These are phyloP conservation scores for Malania oleifera DNA, from an alignment of 164 flowering plant genomes.

Conservation along the genomic window DNA sequence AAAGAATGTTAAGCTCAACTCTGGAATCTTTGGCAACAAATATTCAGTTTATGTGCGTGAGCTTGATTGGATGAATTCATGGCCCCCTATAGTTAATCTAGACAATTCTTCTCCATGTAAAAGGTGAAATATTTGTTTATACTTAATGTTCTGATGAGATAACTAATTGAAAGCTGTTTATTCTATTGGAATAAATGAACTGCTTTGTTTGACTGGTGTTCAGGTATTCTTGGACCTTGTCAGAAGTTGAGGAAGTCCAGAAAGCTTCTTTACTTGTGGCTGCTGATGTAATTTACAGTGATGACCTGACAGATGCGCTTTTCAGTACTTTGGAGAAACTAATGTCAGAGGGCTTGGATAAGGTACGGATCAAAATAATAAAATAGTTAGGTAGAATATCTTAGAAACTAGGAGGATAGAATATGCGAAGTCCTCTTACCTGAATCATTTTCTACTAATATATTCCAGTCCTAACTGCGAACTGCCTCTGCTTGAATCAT, in stretches of 20 bases:
- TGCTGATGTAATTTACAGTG: constrained; percentile 92
- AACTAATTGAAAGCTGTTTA: background rate
- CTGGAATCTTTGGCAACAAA: constrained; percentile 29
- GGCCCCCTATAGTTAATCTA: constrained; percentile 51
- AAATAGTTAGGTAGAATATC: too few relatives aligned
- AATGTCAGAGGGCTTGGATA: constrained; percentile 56
- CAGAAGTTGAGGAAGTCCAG: constrained; percentile 60
- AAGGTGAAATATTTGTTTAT: constrained; percentile 28
- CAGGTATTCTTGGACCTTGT: constrained; percentile 55
- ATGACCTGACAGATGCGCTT: constrained; percentile 75
- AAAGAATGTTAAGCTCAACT: constrained; percentile 57
- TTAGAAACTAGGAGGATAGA: too few relatives aligned
- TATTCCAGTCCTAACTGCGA: too few relatives aligned
- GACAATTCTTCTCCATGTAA: constrained; percentile 17
- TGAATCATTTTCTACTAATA: too few relatives aligned
- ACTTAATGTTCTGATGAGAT: background rate
- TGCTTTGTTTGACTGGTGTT: constrained; percentile 2
- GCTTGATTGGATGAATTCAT: constrained; percentile 70
- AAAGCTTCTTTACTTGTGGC: constrained; percentile 74
- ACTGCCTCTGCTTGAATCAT: too few relatives aligned
- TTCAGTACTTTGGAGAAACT: constrained; percentile 48
- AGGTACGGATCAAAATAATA: constrained; percentile 47
- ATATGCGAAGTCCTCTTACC: too few relatives aligned
- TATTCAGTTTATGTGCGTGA: constrained; percentile 66
- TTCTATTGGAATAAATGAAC: background rate